phyloP scores from a whole-genome alignment of 2,329 filamentous ascomycete genomes.

The Parafenestella ontariensis region DNA sequence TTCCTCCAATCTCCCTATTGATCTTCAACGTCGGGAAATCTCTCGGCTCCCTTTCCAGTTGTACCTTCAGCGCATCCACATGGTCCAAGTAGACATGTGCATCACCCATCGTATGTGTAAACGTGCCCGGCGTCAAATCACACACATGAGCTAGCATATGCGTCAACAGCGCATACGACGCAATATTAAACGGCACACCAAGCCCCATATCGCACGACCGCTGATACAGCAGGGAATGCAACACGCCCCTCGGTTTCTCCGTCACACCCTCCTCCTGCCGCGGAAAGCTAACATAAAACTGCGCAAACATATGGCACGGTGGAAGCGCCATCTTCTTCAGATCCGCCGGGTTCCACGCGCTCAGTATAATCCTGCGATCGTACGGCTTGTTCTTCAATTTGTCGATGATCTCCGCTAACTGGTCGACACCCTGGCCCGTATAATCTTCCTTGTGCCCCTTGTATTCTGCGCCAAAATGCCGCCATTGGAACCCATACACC shows the following conservation, averaged over 20 bases:
- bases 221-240: constrained; percentile 93
- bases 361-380: constrained; percentile 87
- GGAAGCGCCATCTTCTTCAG: constrained; percentile 88
- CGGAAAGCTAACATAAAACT: constrained; percentile 89
- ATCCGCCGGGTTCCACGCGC: constrained; percentile 92
- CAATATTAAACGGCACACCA: constrained; percentile 97
- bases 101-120: constrained; percentile 97
- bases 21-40: constrained; percentile 83
- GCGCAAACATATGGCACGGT: constrained; percentile 97
- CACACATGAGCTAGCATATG: constrained; percentile 94
- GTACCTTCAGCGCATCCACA: constrained; percentile 81
- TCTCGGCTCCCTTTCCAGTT: constrained; percentile 80
- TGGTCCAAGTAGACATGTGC: constrained; percentile 97
- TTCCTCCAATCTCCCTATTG: constrained; percentile 69
- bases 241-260: constrained; percentile 64
- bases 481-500: constrained; percentile 99
- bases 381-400: constrained; percentile 86
- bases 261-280: constrained; percentile 32
- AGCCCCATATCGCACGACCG: constrained; percentile 96
- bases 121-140: constrained; percentile 80
- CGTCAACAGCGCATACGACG: constrained; percentile 88
- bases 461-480: constrained; percentile 95
- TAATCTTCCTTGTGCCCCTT: constrained; percentile 74
- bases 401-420: constrained; percentile 86
- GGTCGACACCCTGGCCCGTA: constrained; percentile 86